phyloP scores from a whole-genome alignment of 441 rosid genomes.

The Mallotus repandus region DNA sequence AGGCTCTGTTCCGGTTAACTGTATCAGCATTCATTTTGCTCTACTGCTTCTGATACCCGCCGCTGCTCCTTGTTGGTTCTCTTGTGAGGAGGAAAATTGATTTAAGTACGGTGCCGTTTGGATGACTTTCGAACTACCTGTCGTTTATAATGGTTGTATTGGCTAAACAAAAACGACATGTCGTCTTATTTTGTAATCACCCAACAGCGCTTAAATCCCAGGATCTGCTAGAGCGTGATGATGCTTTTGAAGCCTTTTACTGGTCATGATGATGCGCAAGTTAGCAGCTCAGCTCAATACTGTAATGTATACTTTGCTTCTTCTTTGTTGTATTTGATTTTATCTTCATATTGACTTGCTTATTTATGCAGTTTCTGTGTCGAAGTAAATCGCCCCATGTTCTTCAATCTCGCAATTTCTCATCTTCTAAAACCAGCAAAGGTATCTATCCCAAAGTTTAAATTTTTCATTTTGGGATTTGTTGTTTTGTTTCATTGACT shows the following conservation, averaged over 20 bases:
- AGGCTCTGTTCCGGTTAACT: slow-evolving; percentile 48
- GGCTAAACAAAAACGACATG: too few relatives aligned
- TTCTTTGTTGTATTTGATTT: neutral
- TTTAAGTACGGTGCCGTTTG: too few relatives aligned
- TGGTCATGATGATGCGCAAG: slow-evolving; percentile 31
- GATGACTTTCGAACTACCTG: too few relatives aligned
- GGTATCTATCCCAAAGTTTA: slow-evolving; percentile 19
- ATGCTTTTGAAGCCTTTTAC: too few relatives aligned
- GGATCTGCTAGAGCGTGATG: too few relatives aligned
- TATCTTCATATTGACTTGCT: neutral
- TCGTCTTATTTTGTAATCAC: too few relatives aligned
- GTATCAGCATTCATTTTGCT: slow-evolving; percentile 22
- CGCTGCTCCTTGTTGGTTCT: slow-evolving; percentile 6
- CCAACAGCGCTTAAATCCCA: too few relatives aligned
- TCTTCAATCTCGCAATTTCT: slow-evolving; percentile 39
- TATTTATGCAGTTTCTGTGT: slow-evolving; percentile 40
- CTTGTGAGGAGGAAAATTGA: too few relatives aligned
- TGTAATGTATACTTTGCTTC: slow-evolving; percentile 22
- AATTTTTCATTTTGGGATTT: neutral
- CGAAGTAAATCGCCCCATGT: slow-evolving; percentile 35
- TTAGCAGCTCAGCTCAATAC: slow-evolving; percentile 34
- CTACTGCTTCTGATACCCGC: slow-evolving; percentile 5
- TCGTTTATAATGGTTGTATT: too few relatives aligned
- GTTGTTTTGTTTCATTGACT: neutral
- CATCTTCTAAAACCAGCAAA: slow-evolving; percentile 39